Evolutionary conservation across 495 filamentous ascomycete genomes (phyloP).

Genomic region (Aspergillus sparsus): DNA sequence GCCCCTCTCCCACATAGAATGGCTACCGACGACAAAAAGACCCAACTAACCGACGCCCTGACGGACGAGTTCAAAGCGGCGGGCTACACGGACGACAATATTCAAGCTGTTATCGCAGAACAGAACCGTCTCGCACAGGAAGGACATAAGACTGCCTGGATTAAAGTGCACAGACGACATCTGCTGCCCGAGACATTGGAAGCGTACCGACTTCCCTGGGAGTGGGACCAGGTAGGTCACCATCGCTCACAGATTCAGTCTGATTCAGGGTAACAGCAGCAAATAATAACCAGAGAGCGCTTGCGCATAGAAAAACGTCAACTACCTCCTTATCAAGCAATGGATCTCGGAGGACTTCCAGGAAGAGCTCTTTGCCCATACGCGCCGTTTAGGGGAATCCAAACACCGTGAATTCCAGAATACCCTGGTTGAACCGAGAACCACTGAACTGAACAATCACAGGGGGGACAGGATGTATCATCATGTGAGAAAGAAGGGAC

Average conservation of each 20-base stretch:
- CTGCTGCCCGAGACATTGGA: conserved; percentile 36
- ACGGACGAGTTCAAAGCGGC: conserved; percentile 11
- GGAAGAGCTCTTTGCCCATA: conserved; percentile 63
- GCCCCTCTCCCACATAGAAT: not conserved
- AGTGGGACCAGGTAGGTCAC: conserved; percentile 31
- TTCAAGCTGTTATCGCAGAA: not conserved
- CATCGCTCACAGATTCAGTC: not conserved
- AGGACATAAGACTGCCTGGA: not conserved
- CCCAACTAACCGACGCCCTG: conserved; percentile 7
- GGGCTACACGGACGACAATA: conserved; percentile 3
- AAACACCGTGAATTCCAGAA: conserved; percentile 26
- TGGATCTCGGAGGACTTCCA: conserved; percentile 67
- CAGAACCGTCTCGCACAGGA: conserved; percentile 7
- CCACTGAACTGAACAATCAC: not conserved
- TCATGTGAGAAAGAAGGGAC: conserved; percentile 47
- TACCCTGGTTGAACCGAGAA: conserved; percentile 26
- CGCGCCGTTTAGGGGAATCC: conserved; percentile 40
- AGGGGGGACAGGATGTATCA: not conserved
- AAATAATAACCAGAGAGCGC: too few relatives aligned
- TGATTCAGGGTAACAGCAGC: not conserved
- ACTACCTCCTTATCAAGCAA: conserved; percentile 64
- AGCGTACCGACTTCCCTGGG: conserved; percentile 37
- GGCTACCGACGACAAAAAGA: not conserved
- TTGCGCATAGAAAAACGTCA: conserved; percentile 47
- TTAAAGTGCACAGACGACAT: conserved; percentile 29